Evolutionary conservation across 495 filamentous ascomycete genomes (phyloP).

Genomic region (Arthonia radiata): DNA sequence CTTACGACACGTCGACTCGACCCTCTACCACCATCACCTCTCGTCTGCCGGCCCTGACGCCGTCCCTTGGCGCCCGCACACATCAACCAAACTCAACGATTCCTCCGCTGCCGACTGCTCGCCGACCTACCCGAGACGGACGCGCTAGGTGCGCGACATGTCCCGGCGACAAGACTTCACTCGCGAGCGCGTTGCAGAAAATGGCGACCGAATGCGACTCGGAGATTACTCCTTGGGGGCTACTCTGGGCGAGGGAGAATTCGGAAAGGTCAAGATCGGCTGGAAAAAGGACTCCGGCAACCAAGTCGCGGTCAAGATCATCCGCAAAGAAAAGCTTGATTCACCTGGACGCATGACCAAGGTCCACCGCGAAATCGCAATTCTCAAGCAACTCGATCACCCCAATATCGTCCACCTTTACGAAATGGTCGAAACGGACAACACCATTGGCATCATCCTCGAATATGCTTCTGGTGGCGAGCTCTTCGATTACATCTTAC

Average conservation of each 20-base stretch:
- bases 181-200: no score
- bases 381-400: conserved; percentile 64
- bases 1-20: no score
- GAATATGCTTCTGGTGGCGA: conserved; percentile 96
- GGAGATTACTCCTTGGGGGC: conserved; percentile 89
- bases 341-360: conserved; percentile 68
- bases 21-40: no score
- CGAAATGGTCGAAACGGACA: conserved; percentile 94
- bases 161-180: no score
- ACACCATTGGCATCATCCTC: conserved; percentile 91
- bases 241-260: conserved; percentile 95
- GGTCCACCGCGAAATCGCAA: conserved; percentile 89
- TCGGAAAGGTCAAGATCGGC: conserved; percentile 97
- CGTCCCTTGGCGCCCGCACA: no score
- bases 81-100: no score
- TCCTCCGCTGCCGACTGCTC: no score
- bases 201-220: no score
- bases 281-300: conserved; percentile 92
- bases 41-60: no score
- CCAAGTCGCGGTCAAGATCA: conserved; percentile 91
- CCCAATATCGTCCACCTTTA: conserved; percentile 93
- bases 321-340: conserved; percentile 68
- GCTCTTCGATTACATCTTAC: conserved; percentile 93
- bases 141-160: no score
- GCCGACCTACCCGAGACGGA: no score